A percentile compares a stretch with the other conserved stretches of the same genome.
phyloP scores from a whole-genome alignment of 2,329 filamentous ascomycete genomes.

The Myriosclerotinia duriaeana region DNA sequence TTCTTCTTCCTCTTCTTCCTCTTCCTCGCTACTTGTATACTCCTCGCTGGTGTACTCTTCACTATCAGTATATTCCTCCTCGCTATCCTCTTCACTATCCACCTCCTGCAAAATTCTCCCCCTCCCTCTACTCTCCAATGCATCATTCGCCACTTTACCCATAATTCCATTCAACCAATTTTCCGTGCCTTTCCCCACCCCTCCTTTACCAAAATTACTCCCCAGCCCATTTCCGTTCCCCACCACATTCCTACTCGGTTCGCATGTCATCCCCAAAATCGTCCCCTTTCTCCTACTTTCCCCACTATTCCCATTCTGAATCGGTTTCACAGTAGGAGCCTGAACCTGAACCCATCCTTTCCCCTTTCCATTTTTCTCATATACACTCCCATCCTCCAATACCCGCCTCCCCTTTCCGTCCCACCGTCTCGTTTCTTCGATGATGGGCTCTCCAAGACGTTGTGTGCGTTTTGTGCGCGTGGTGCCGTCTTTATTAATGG shows the following conservation, averaged over 20 bases:
- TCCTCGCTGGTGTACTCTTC: slow-evolving; percentile 20
- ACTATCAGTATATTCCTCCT: slow-evolving; percentile 21
- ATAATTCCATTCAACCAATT: slow-evolving; percentile 19
- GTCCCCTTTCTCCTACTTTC: slow-evolving; percentile 14
- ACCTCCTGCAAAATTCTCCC: slow-evolving; percentile 21
- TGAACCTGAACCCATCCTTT: slow-evolving; percentile 21
- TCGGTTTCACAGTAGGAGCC: slow-evolving; percentile 12
- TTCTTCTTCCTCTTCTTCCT: slow-evolving; percentile 7
- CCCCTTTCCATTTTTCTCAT: slow-evolving; percentile 23
- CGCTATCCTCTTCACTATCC: slow-evolving; percentile 6
- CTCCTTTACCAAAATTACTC: slow-evolving; percentile 15
- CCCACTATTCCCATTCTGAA: background rate
- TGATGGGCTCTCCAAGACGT: slow-evolving; percentile 15
- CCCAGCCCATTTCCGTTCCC: slow-evolving; percentile 14
- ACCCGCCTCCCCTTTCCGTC: slow-evolving; percentile 21
- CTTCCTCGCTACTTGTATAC: slow-evolving; percentile 13
- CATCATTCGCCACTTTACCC: slow-evolving; percentile 19
- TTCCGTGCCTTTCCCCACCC: slow-evolving; percentile 11
- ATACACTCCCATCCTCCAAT: slow-evolving; percentile 22
- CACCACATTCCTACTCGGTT: slow-evolving; percentile 12
- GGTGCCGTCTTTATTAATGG: slow-evolving; percentile 20
- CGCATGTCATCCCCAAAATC: slow-evolving; percentile 21
- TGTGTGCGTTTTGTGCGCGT: slow-evolving; percentile 20
- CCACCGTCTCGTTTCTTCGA: slow-evolving; percentile 23
- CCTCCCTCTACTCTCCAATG: slow-evolving; percentile 15